Base-by-base conservation (phyloP, 805 yeast species). In the Lipomyces sp. region DNA sequence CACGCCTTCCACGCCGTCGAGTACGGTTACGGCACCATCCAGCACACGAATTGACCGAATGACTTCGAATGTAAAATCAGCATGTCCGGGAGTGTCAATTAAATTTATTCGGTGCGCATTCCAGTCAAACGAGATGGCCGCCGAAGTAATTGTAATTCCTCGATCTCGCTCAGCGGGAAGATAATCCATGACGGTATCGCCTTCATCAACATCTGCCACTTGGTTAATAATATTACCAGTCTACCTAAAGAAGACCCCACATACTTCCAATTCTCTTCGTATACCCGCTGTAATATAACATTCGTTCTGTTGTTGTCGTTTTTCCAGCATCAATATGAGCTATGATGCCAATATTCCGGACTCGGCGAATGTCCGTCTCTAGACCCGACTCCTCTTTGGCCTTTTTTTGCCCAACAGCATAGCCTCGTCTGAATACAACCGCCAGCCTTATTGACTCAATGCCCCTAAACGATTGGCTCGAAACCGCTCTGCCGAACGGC, bases 241-340 rank as follows among this genome's bases (percentile, higher is more conserved):
- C 15, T 6, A 18, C 42, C 33, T 15, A 50, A 39, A 24, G 24
- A 5, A 42, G 8, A 5, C 24, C 24, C 18, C 13, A 58, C 69
- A 5, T 45, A 69, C 71, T 75, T 0, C 99, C 99, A 2, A 95
- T 88, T 32, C 92, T 77, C 34, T 82, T 81, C 0, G 90, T 94
- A 65, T 88, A 83, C 0, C 98, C 98, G 62, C 93, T 84, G 75
- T 90, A 93, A 75, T 84, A 94, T n/a, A 95, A 85, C 92, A 95
- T 90, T 57, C 98, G 81, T 76, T 95, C 99, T 0, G 99, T 94
- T 0, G 99, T 93, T 1, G 99, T 95, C 2, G 99, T 95, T 77
- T 95, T 95, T 0, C 99, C 99, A 2, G 99, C 99, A 80, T 95
- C 99, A 62, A 95, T 95, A 76, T 95, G 99, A n/a, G 99, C 99